A percentile compares a stretch with the other conserved stretches of the same genome.
Evolutionary conservation across 176 grass and related monocot species (phyloP).

Genomic region (Zea mays): DNA sequence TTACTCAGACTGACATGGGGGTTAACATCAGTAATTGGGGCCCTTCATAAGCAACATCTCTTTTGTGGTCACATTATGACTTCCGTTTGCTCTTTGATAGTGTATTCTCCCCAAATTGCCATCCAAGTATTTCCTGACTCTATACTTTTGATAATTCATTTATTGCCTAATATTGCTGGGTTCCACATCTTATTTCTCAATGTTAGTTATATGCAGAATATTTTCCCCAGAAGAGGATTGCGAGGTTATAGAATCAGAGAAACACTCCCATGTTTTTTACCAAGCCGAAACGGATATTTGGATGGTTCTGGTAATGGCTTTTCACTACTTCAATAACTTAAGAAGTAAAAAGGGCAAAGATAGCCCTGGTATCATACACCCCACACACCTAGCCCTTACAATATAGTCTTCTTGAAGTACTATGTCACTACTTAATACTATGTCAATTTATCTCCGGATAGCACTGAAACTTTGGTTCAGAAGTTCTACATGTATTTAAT

Average conservation of each 20-base stretch:
- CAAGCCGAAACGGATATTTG: slow-evolving; percentile 93
- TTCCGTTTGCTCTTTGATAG: background rate
- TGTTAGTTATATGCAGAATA: slow-evolving; percentile 60
- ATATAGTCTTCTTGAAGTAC: background rate
- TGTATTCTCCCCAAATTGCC: background rate
- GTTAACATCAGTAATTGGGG: background rate
- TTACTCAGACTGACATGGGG: background rate
- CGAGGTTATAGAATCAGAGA: slow-evolving; percentile 93
- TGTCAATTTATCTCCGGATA: background rate
- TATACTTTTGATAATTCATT: background rate
- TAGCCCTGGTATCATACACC: background rate
- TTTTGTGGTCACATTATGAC: background rate
- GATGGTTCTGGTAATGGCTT: slow-evolving; percentile 80
- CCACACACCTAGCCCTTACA: background rate
- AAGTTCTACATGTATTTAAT: background rate
- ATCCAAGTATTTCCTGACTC: background rate
- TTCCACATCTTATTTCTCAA: slow-evolving; percentile 13
- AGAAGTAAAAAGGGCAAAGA: background rate
- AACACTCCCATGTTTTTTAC: slow-evolving; percentile 86
- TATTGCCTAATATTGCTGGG: slow-evolving; percentile 3
- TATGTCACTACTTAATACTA: slow-evolving; percentile 3
- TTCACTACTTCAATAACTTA: slow-evolving; percentile 1
- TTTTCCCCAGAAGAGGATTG: slow-evolving; percentile 91
- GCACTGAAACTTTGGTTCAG: background rate
- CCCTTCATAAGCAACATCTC: background rate